Base-by-base conservation (phyloP, 495 filamentous ascomycete genomes). In the Lichenothelia convexa region DNA sequence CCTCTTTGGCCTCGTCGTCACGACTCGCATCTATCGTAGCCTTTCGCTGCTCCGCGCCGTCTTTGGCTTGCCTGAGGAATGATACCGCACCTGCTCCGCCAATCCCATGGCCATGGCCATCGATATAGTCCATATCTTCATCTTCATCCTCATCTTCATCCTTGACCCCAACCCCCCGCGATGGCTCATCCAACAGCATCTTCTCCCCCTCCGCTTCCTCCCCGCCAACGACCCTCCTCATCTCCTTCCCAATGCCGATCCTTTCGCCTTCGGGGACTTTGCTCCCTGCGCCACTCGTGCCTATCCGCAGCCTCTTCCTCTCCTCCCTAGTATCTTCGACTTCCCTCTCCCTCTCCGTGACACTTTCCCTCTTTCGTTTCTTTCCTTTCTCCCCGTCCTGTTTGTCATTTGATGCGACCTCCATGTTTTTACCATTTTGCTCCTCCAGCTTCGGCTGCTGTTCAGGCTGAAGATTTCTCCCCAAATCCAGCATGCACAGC, bases 401-500 rank as follows among this genome's bases (percentile, higher is more conserved):
- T n/a, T n/a, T n/a, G n/a, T n/a, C n/a, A n/a, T n/a, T n/a, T n/a
- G n/a, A n/a, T n/a, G n/a, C n/a, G n/a, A n/a, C n/a, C n/a, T n/a
- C n/a, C n/a, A n/a, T n/a, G n/a, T n/a, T 11, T 40, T 37, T 20
- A 11, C 36, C n/a, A 37, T 40, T 27, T 29, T 29, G 24, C 15
- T 29, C 2, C n/a, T n/a, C n/a, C n/a, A n/a, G n/a, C 13, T 13
- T 13, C 24, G 13, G 13, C 7, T 46, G 9, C 44, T 42, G 18
- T 46, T 46, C 30, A 29, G 41, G 3, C 50, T 40, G 24, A 59
- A 93, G 62, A 48, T 95, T 78, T 36, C 68, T 67, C 4, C 67
- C 67, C 4, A 93, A 49, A 53, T 95, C 83, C 41, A 95, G 70
- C 86, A 95, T 95, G 67, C 78, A 93, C 36, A 99, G 50, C 70